phyloP scores from a whole-genome alignment of 1,284 basidiomycete species.

The Quambalaria eucalypti region DNA sequence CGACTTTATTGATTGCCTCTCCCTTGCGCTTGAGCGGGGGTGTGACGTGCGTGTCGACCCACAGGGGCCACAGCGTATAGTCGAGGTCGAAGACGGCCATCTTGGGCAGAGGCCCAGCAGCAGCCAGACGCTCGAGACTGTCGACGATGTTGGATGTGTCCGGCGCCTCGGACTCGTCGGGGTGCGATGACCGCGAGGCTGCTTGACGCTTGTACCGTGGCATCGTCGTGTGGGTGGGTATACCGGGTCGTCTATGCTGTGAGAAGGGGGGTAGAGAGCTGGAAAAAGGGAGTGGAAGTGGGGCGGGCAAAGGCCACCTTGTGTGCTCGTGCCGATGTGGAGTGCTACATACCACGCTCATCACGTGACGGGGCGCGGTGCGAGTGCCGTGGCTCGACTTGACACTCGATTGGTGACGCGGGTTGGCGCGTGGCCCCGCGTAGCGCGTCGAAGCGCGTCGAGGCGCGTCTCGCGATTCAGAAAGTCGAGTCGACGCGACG shows the following conservation, averaged over 20 bases:
- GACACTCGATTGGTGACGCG: too few species aligned
- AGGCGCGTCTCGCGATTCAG: too few species aligned
- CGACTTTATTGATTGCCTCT: constrained; percentile 24
- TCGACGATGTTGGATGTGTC: neutral
- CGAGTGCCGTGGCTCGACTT: too few species aligned
- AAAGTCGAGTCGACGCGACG: too few species aligned
- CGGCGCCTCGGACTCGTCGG: neutral
- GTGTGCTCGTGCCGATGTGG: too few species aligned
- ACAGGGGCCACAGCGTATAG: constrained; percentile 42
- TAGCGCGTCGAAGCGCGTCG: too few species aligned
- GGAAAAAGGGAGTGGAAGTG: too few species aligned
- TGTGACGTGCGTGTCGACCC: constrained; percentile 41
- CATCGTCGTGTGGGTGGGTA: neutral
- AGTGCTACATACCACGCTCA: too few species aligned
- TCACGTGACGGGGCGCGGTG: too few species aligned
- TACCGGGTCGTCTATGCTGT: too few species aligned
- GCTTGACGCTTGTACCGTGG: neutral
- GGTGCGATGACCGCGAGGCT: neutral
- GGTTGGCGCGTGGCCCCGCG: too few species aligned
- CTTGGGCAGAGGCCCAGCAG: constrained; percentile 16
- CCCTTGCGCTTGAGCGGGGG: constrained; percentile 24
- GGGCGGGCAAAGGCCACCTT: too few species aligned
- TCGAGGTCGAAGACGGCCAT: constrained; percentile 41
- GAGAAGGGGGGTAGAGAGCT: neutral
- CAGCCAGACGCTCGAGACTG: neutral